phyloP scores from a whole-genome alignment of 352 stramenopile species.

The Aphanomyces cochlioides region DNA sequence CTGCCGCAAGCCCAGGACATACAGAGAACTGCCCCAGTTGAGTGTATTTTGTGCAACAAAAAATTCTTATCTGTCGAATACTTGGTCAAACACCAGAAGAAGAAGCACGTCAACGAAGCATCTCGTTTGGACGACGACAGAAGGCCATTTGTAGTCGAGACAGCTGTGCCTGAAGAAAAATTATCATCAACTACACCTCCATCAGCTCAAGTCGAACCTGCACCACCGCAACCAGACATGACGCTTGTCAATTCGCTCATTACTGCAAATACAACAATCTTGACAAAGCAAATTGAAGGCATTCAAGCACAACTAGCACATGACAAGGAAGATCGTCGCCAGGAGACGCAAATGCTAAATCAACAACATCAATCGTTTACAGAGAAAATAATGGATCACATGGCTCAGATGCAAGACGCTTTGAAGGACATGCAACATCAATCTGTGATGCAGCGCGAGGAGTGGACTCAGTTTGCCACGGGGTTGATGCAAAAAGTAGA shows the following conservation, averaged over 20 bases:
- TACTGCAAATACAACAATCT: conserved; percentile 30
- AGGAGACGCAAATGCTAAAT: conserved; percentile 45
- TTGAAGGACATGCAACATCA: conserved; percentile 65
- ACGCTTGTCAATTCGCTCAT: conserved; percentile 12
- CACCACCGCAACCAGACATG: neutral
- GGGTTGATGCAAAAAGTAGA: conserved; percentile 32
- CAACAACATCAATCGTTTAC: conserved; percentile 53
- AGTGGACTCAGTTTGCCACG: conserved; percentile 63
- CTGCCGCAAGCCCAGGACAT: no score
- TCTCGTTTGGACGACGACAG: no score
- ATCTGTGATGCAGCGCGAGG: conserved; percentile 53
- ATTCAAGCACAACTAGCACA: conserved; percentile 52
- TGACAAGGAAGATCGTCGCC: conserved; percentile 49
- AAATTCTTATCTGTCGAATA: conserved; percentile 72
- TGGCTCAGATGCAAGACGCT: conserved; percentile 54
- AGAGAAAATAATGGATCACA: conserved; percentile 49
- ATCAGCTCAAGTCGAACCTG: no score
- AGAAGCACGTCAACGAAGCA: conserved; percentile 44
- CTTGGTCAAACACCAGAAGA: conserved; percentile 61
- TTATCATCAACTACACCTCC: no score
- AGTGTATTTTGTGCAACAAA: conserved; percentile 70
- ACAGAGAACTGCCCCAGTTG: conserved; percentile 12
- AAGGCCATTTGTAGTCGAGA: no score
- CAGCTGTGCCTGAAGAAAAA: no score
- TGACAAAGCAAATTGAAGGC: conserved; percentile 51